Evolutionary conservation across 1,139 yeast genomes (phyloP), one percentile per base, ranked within the genome.

Genomic region (Pichia sp.): DNA sequence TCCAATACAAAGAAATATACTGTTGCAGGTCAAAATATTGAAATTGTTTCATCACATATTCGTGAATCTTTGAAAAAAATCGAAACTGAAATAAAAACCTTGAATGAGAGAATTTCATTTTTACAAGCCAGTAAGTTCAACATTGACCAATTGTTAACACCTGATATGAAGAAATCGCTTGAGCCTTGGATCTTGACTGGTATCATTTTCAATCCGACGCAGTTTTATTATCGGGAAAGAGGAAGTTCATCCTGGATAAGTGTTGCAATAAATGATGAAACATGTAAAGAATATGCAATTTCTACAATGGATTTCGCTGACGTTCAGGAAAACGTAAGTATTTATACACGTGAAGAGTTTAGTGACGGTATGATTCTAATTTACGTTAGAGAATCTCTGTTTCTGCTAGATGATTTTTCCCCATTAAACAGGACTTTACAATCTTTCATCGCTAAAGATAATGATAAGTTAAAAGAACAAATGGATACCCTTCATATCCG

Each of bases 161-260:
- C 53, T 3, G 40, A 42, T 20, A 27, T 40, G 12, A 56, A 53
- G 22, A 37, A 27, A 1, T 23, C 48, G 10, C 38, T 58, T 12
- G 69, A 65, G 30, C 67, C 69, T 6, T 65, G 65, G 56, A 41
- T 65, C 6, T 49, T 68, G 3, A 55, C 57, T 9, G 63, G 63
- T 25, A 59, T 64, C 3, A 55, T 67, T 2, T 32, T 65, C 7
- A 59, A 54, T 35, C 56, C 61, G 10, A 42, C 48, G 4, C 57
- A 56, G 20, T 66, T 61, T 46, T 63, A 56, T 28, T 64, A 54
- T 40, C 46, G 56, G 40, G 51, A 44, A 20, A 51, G 48, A 28
- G 48, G 48, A 16, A 39, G 39, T 2, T 31, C 46, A 6, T 32
- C 33, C 11, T 60, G 64, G 64, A 37, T 38, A 23, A 51, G 48